These are phyloP conservation scores for Dothistroma septosporum DNA, from an alignment of 2,329 filamentous ascomycete species.

Conservation along the genomic window DNA sequence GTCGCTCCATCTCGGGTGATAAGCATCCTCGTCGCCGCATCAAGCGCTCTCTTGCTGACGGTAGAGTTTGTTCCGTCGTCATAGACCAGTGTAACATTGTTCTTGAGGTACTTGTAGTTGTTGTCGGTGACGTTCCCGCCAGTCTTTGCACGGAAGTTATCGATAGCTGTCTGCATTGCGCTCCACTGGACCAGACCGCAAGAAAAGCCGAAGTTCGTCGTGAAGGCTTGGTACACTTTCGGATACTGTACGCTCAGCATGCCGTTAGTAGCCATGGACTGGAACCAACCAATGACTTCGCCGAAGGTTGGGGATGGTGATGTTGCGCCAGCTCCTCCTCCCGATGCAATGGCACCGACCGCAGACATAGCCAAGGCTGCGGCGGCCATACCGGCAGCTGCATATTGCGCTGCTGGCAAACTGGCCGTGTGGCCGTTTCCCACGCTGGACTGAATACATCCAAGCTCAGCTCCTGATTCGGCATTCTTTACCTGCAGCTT, in stretches of 20 bases:
- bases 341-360: slow-evolving; percentile 60
- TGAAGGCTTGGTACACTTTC: slow-evolving; percentile 79
- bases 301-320: slow-evolving; percentile 77
- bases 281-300: slow-evolving; percentile 85
- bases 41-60: slow-evolving; percentile 35
- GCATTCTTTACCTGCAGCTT: slow-evolving; percentile 69
- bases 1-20: slow-evolving; percentile 33
- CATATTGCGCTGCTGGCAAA: slow-evolving; percentile 72
- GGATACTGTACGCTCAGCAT: slow-evolving; percentile 93
- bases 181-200: slow-evolving; percentile 79
- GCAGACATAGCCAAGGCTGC: slow-evolving; percentile 72
- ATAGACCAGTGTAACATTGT: slow-evolving; percentile 74
- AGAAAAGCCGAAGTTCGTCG: slow-evolving; percentile 91
- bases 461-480: slow-evolving; percentile 58
- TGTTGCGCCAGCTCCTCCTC: slow-evolving; percentile 54
- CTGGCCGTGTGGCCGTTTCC: slow-evolving; percentile 81
- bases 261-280: slow-evolving; percentile 89
- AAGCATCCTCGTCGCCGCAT: slow-evolving; percentile 18
- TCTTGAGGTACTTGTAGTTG: slow-evolving; percentile 69
- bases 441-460: slow-evolving; percentile 77
- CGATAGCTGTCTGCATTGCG: slow-evolving; percentile 75
- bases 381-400: slow-evolving; percentile 80
- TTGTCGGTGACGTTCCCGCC: slow-evolving; percentile 83
- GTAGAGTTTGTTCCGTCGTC: slow-evolving; percentile 46
- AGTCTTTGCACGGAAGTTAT: slow-evolving; percentile 72